Conservation (phyloP, 2,329 filamentous ascomycete species). For the Colletotrichum chlorophyti region DNA sequence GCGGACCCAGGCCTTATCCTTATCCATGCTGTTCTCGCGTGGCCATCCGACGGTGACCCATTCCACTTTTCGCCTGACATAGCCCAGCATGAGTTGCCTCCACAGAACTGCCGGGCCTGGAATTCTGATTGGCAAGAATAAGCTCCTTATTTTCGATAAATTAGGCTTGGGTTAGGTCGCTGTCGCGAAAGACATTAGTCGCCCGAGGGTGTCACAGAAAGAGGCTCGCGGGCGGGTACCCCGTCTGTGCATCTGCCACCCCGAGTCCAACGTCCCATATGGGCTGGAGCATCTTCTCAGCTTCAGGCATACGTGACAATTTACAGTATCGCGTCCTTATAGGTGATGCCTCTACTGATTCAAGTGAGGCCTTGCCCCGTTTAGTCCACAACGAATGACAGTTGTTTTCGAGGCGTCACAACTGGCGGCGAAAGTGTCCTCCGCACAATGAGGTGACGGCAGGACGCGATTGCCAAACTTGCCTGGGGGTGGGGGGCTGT, state of each 20-base stretch:
- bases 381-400: too few relatives aligned
- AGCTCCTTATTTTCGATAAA: background rate
- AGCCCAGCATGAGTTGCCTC: conserved; percentile 1
- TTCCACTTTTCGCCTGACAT: conserved; percentile 3
- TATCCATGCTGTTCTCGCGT: conserved; percentile 20
- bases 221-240: conserved; percentile 1
- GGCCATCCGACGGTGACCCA: conserved; percentile 6
- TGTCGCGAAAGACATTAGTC: background rate
- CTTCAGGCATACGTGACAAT: too few relatives aligned
- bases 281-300: conserved; percentile 8
- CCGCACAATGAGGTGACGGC: too few relatives aligned
- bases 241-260: conserved; percentile 14
- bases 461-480: too few relatives aligned
- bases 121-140: conserved; percentile 10
- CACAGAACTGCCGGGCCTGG: background rate
- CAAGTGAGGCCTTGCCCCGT: background rate
- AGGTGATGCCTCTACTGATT: too few relatives aligned
- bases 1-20: conserved; percentile 11
- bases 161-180: background rate
- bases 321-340: too few relatives aligned
- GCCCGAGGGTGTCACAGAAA: conserved; percentile 17
- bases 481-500: too few relatives aligned
- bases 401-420: too few relatives aligned
- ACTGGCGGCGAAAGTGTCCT: too few relatives aligned
- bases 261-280: background rate